These are phyloP conservation scores for Dendrobium officinale DNA, from an alignment of 106 monocot genomes.

Conservation along the genomic window DNA sequence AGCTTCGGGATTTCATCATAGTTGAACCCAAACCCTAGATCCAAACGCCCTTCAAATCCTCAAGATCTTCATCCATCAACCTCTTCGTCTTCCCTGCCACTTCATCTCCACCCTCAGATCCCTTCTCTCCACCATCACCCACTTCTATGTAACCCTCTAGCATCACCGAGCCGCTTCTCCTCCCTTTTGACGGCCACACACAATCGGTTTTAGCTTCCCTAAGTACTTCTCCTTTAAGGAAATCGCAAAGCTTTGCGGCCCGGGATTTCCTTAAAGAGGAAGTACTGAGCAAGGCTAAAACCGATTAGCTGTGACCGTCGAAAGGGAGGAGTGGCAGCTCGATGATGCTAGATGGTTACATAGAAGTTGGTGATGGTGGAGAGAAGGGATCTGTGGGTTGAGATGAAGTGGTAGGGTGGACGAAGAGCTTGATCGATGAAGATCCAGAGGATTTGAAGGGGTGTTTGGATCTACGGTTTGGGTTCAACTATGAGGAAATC, in stretches of 20 bases:
- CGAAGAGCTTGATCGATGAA: conserved; percentile 48
- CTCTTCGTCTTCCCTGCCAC: conserved; percentile 40
- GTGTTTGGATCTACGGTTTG: conserved; percentile 45
- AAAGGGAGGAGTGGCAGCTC: conserved; percentile 1
- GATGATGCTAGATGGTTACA: conserved; percentile 40
- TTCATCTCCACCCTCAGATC: not conserved
- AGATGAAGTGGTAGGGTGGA: conserved; percentile 17
- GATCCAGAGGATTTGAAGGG: conserved; percentile 33
- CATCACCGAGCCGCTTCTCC: conserved; percentile 11
- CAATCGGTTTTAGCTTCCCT: not conserved
- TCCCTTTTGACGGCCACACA: not conserved
- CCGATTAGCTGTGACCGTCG: not conserved
- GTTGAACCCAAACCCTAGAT: conserved; percentile 47
- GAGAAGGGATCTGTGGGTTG: conserved; percentile 3
- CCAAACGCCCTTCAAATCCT: conserved; percentile 35
- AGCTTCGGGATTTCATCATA: conserved; percentile 52
- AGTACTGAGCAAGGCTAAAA: not conserved
- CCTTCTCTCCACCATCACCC: not conserved
- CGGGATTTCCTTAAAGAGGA: not conserved
- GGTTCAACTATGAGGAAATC: conserved; percentile 46
- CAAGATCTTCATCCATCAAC: conserved; percentile 30
- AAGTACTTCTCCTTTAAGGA: not conserved
- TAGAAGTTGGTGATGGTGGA: conserved; percentile 2
- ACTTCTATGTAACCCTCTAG: conserved; percentile 35
- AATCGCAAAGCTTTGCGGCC: too few species aligned